Percentiles rank a stretch among this genome's conserved stretches.
Evolutionary conservation across 2,329 filamentous ascomycete genomes (phyloP).

Genomic region (Fusarium sp.): DNA sequence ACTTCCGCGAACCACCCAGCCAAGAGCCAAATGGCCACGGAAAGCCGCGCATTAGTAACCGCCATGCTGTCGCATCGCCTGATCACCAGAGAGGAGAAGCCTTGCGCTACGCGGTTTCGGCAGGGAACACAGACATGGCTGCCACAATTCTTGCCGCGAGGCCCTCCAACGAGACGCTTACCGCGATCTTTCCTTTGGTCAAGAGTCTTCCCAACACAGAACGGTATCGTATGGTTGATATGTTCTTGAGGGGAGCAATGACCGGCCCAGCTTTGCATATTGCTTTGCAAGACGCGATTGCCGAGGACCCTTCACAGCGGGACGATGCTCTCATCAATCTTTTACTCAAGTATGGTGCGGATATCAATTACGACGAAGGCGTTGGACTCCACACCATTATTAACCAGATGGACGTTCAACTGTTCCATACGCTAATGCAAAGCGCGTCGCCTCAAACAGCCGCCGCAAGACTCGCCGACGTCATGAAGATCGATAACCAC

Average conservation of each 20-base stretch:
- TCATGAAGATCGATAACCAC: constrained; percentile 59
- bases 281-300: constrained; percentile 65
- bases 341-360: constrained; percentile 63
- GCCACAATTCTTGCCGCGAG: constrained; percentile 59
- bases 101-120: constrained; percentile 61
- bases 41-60: constrained; percentile 50
- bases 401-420: constrained; percentile 58
- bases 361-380: constrained; percentile 66
- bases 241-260: constrained; percentile 63
- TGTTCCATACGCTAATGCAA: constrained; percentile 60
- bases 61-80: constrained; percentile 64
- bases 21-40: constrained; percentile 35
- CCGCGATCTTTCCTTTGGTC: constrained; percentile 62
- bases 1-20: constrained; percentile 54
- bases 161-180: constrained; percentile 61
- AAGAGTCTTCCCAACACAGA: constrained; percentile 56
- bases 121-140: constrained; percentile 58
- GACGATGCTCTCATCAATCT: constrained; percentile 65
- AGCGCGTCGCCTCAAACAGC: constrained; percentile 61
- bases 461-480: constrained; percentile 60
- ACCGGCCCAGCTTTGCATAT: constrained; percentile 60
- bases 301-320: constrained; percentile 58
- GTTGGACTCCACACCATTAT: constrained; percentile 62
- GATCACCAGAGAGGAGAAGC: constrained; percentile 65
- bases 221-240: constrained; percentile 61